Conservation (phyloP, 805 yeast genomes). For the Wickerhamiella nectarea region DNA sequence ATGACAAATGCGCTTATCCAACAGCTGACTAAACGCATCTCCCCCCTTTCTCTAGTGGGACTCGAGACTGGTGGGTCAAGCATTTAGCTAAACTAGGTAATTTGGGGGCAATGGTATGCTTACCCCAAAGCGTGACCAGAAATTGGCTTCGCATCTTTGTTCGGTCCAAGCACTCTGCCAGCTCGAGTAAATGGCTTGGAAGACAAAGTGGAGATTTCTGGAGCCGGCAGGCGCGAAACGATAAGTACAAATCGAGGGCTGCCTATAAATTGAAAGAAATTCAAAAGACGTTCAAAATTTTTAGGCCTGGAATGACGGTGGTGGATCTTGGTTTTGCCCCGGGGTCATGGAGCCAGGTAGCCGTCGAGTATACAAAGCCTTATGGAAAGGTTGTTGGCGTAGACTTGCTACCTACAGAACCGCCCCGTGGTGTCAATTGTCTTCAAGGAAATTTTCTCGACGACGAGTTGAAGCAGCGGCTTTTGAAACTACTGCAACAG, state of each 20-base stretch:
- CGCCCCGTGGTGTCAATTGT: slow-evolving; percentile 67
- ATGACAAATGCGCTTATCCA: background rate
- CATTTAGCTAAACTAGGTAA: no score
- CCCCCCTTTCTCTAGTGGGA: no score
- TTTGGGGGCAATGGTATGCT: no score
- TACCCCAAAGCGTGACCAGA: no score
- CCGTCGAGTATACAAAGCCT: slow-evolving; percentile 38
- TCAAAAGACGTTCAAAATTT: slow-evolving; percentile 46
- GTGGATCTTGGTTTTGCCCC: slow-evolving; percentile 86
- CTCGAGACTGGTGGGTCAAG: no score
- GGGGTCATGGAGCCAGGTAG: slow-evolving; percentile 90
- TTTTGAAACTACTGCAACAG: slow-evolving; percentile 20
- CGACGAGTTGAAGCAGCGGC: slow-evolving; percentile 26
- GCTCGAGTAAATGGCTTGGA: slow-evolving; percentile 61
- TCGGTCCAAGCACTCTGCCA: slow-evolving; percentile 16
- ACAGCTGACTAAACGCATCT: no score
- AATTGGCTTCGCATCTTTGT: background rate
- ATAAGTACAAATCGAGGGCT: slow-evolving; percentile 67
- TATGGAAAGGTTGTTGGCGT: slow-evolving; percentile 59
- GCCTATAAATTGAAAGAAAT: slow-evolving; percentile 78
- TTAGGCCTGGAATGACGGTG: slow-evolving; percentile 44
- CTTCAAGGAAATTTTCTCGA: slow-evolving; percentile 83
- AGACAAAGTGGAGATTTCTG: slow-evolving; percentile 55
- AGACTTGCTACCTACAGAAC: slow-evolving; percentile 63
- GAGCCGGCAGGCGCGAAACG: slow-evolving; percentile 50